Conservation (phyloP, 179 eudicot genomes). For the Sideroxylon spinosum region DNA sequence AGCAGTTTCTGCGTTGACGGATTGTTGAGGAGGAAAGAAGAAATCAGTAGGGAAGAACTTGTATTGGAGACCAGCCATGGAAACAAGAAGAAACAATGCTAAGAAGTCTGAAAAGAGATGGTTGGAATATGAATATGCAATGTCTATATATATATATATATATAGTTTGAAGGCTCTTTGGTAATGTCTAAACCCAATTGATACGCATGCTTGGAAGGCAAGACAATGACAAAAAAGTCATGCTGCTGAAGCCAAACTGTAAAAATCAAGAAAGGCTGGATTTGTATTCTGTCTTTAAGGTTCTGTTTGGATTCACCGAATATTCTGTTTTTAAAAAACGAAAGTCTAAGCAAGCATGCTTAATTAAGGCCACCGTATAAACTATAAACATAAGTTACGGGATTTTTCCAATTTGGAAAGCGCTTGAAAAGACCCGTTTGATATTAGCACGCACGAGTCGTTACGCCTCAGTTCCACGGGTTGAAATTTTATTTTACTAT, state of each 20-base stretch:
- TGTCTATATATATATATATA: not conserved
- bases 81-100: not conserved
- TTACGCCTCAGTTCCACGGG: no score
- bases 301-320: not conserved
- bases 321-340: not conserved
- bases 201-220: not conserved
- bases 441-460: no score
- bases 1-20: conserved; percentile 18
- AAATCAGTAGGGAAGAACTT: conserved; percentile 64
- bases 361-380: no score
- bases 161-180: not conserved
- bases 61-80: conserved; percentile 47
- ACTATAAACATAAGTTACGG: no score
- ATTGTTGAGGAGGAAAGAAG: conserved; percentile 34
- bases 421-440: no score
- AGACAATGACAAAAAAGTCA: not conserved
- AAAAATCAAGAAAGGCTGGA: not conserved
- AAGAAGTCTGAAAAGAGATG: not conserved
- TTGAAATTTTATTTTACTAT: no score
- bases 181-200: not conserved
- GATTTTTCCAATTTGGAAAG: no score
- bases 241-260: not conserved
- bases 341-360: no score
- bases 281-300: not conserved
- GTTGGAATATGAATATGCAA: not conserved